Evolutionary conservation across 305 asterid species (phyloP).

Genomic region (Fraxinus nigra): DNA sequence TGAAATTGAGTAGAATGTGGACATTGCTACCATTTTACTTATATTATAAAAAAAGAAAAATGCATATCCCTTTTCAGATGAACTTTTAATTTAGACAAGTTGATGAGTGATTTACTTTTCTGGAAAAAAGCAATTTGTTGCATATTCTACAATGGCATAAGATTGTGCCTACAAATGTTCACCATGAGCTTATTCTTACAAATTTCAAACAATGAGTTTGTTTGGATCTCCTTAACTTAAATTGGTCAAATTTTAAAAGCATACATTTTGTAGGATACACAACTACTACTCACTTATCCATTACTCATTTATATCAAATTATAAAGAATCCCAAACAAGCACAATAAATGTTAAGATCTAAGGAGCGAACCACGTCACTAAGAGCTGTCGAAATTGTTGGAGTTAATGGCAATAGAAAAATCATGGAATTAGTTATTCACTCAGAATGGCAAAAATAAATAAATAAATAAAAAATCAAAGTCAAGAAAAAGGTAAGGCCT

Average conservation of each 20-base stretch:
- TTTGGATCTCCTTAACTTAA: not conserved
- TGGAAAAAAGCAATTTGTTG: not conserved
- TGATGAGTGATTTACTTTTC: not conserved
- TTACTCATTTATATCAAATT: not conserved
- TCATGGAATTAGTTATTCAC: not conserved
- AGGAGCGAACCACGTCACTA: not conserved
- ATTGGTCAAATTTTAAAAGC: too few species aligned
- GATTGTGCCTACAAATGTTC: not conserved
- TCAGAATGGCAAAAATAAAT: not conserved
- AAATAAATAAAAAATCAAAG: not conserved
- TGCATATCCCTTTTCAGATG: not conserved
- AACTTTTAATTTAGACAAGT: not conserved
- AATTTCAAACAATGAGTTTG: not conserved
- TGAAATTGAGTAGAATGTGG: not conserved
- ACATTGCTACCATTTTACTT: not conserved
- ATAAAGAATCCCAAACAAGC: not conserved
- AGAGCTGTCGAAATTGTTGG: not conserved
- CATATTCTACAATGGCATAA: slow-evolving; percentile 1
- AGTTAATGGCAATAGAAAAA: not conserved
- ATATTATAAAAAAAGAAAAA: not conserved
- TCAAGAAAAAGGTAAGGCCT: not conserved
- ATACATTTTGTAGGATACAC: not conserved
- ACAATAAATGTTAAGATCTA: not conserved
- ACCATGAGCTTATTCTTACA: slow-evolving; percentile 7
- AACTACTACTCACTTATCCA: not conserved